Conservation (phyloP, 2,329 filamentous ascomycete species). For the Sporothrix luriei region DNA sequence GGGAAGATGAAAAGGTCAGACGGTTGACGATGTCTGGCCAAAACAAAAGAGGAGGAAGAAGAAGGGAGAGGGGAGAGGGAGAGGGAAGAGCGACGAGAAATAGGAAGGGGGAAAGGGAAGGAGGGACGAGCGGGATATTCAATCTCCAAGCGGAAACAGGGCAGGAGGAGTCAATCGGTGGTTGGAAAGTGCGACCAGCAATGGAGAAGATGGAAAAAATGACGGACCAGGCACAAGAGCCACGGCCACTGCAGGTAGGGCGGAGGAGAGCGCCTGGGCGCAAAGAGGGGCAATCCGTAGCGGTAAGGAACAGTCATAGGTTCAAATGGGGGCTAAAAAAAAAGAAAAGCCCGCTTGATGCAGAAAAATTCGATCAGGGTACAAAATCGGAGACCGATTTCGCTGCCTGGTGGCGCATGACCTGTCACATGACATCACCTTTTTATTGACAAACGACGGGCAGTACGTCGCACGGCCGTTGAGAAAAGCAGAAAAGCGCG, state of each 20-base stretch:
- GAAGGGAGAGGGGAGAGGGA: background rate
- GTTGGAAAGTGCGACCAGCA: conserved; percentile 23
- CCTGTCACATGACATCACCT: conserved; percentile 25
- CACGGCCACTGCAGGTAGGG: conserved; percentile 9
- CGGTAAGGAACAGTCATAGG: conserved; percentile 11
- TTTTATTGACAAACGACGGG: no score
- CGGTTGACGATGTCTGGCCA: conserved; percentile 12
- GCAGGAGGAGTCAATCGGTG: conserved; percentile 21
- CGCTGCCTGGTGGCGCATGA: conserved; percentile 13
- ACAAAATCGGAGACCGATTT: conserved; percentile 30
- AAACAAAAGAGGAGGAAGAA: background rate
- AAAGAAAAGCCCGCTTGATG: conserved; percentile 17
- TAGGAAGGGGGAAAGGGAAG: background rate
- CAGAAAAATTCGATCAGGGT: conserved; percentile 16
- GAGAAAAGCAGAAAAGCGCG: background rate
- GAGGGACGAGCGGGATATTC: conserved; percentile 10
- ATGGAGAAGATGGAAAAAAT: conserved; percentile 16
- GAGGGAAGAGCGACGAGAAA: background rate
- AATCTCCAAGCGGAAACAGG: conserved; percentile 10
- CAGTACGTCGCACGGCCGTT: no score
- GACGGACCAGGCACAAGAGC: conserved; percentile 1
- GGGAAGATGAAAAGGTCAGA: conserved; percentile 13
- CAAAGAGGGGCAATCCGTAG: conserved; percentile 18
- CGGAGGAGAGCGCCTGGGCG: conserved; percentile 20
- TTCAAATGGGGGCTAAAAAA: background rate